Conservation (phyloP, 1,139 yeast genomes). For the Diutina mesorugosa region DNA sequence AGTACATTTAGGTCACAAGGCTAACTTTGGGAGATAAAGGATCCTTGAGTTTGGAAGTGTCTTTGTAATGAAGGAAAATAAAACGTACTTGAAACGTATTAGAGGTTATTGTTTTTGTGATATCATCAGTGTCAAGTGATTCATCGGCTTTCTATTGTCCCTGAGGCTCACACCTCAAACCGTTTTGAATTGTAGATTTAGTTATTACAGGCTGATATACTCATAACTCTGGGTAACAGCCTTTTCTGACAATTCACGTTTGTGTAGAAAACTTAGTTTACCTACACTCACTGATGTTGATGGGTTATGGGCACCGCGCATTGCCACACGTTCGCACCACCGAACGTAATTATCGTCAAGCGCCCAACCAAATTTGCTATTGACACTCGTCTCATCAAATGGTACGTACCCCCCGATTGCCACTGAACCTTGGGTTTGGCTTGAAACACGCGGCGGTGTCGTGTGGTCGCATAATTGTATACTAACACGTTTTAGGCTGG, state of each 20-base stretch:
- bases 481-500: constrained; percentile 51
- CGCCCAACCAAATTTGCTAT: neutral
- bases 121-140: too few species aligned
- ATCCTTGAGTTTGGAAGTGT: too few species aligned
- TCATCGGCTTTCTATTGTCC: too few species aligned
- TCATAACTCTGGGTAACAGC: too few species aligned
- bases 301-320: neutral
- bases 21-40: neutral
- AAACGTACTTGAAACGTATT: too few species aligned
- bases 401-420: neutral
- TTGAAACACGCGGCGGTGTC: neutral
- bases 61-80: too few species aligned
- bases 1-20: neutral
- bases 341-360: constrained; percentile 6
- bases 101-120: too few species aligned
- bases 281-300: neutral
- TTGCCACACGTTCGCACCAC: constrained; percentile 4
- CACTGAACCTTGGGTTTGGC: neutral
- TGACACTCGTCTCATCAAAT: neutral
- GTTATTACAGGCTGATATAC: too few species aligned
- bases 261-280: neutral
- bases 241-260: neutral
- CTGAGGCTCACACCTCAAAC: too few species aligned
- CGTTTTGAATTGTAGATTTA: too few species aligned
- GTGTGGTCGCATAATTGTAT: neutral